A percentile compares a stretch with the other conserved stretches of the same genome.
Conservation (phyloP, 495 filamentous ascomycete species). For the Daldinia loculata region DNA sequence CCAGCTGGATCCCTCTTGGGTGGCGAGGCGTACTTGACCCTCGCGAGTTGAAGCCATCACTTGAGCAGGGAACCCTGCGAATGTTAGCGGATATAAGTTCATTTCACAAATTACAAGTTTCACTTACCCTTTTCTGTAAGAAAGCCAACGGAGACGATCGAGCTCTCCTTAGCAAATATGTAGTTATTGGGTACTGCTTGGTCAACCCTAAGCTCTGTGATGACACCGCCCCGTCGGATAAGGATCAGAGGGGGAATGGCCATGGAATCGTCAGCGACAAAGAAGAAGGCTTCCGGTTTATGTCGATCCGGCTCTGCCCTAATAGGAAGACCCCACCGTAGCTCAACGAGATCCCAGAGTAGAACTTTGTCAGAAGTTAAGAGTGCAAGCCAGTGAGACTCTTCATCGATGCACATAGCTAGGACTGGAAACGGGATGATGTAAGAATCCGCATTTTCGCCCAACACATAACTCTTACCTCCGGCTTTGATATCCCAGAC, state of each 20-base stretch:
- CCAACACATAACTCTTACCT: conserved; percentile 49
- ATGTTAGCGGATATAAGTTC: conserved; percentile 25
- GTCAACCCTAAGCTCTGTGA: conserved; percentile 59
- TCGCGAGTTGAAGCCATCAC: conserved; percentile 46
- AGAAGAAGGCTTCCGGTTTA: conserved; percentile 66
- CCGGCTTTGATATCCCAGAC: conserved; percentile 65
- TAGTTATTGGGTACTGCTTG: conserved; percentile 46
- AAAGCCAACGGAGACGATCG: conserved; percentile 54
- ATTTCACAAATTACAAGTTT: neutral
- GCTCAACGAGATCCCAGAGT: conserved; percentile 65
- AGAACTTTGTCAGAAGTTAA: conserved; percentile 63
- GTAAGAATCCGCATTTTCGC: conserved; percentile 48
- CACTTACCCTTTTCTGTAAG: conserved; percentile 54
- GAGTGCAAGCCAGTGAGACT: conserved; percentile 69
- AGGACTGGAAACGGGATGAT: conserved; percentile 64
- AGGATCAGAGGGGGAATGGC: conserved; percentile 58
- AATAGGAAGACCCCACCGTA: conserved; percentile 58
- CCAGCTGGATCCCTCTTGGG: conserved; percentile 50
- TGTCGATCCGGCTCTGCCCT: conserved; percentile 60
- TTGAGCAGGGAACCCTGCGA: conserved; percentile 43
- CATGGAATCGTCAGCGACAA: conserved; percentile 50
- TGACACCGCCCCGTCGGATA: conserved; percentile 64
- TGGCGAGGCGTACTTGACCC: conserved; percentile 55
- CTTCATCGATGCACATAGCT: conserved; percentile 66
- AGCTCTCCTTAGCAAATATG: conserved; percentile 53